Conservation (phyloP, 345 rosid genomes). For the Syzygium oleosum region DNA sequence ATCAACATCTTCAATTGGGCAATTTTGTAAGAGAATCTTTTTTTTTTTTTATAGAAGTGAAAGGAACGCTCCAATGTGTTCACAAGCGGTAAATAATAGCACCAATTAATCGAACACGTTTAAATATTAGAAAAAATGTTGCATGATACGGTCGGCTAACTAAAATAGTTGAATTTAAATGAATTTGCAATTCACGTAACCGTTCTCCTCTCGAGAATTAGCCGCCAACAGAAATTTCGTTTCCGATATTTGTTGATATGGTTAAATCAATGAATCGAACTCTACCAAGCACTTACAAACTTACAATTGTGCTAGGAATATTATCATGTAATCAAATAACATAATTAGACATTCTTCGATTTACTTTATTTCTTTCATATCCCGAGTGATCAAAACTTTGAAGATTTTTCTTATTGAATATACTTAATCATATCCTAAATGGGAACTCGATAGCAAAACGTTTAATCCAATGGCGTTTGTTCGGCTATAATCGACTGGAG, state of each 20-base stretch:
- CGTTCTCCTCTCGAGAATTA: neutral
- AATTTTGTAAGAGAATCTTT: neutral
- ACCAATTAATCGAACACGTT: neutral
- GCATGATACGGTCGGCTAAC: rapidly evolving
- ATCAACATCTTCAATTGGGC: neutral
- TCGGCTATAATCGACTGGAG: neutral
- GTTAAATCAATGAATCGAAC: neutral
- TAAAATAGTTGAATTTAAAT: neutral
- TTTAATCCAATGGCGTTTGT: neutral
- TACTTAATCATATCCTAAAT: neutral
- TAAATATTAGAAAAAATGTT: neutral
- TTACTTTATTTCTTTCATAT: too few relatives aligned
- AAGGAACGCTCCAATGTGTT: rapidly evolving
- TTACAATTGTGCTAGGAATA: neutral
- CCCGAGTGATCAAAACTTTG: neutral
- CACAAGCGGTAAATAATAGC: rapidly evolving
- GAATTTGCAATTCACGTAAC: neutral
- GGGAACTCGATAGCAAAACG: neutral
- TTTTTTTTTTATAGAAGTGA: neutral
- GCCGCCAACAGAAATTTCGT: too few relatives aligned
- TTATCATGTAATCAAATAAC: too few relatives aligned
- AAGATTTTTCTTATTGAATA: neutral
- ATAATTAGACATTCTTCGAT: too few relatives aligned
- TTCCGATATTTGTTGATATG: too few relatives aligned
- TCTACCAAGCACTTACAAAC: too few relatives aligned